Evolutionary conservation across 2,329 filamentous ascomycete species (phyloP), one percentile per base, ranked within the genome.

Genomic region (Verticillium dahliae): DNA sequence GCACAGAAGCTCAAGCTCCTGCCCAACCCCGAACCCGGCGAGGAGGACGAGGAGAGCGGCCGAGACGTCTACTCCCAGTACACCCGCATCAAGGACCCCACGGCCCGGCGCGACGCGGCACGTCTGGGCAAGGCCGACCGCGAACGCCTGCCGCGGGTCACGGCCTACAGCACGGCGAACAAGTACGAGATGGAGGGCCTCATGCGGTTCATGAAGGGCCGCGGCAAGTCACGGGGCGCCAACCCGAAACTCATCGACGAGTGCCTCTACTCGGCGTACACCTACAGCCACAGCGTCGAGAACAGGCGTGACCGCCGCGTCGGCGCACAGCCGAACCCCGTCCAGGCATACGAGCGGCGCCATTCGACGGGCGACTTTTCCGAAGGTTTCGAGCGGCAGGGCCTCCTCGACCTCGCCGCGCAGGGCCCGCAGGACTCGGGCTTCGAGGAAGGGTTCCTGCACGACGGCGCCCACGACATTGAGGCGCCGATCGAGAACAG

Each of bases 1-100:
- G 92, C 92, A 1, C 92, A 98, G 79, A 99, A 99, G 78, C 83
- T 99, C 64, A 99, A 99, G 78, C 84, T 99, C n/a, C 80, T 99
- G 15, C 95, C 95, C 1, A 95, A 95, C 71, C 92, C 93, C 0
- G 91, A 96, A 62, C 83, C 91, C 55, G 91, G 85, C 39, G 90
- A 91, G 33, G 91, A 93, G 54, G 93, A 98, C 65, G 94, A 97
- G 70, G 94, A 97, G 75, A 95, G 91, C 70, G 92, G 93, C 10
- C 83, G 93, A 66, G 95, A 99, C 73, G 95, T 99, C 37, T 99
- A 99, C 77, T 94, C 93, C 33, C 95, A 99, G 74, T 98, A 97
- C 74, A 97, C 94, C 9, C 85, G 95, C 55, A 99, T 99, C 77
- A 98, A 98, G 74, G 95, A 99, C 71, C 93, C 94, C 0, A 97